These are phyloP conservation scores for Syncephalastrum monosporum DNA, from an alignment of 371 early-diverging fungal species.

Conservation along the genomic window DNA sequence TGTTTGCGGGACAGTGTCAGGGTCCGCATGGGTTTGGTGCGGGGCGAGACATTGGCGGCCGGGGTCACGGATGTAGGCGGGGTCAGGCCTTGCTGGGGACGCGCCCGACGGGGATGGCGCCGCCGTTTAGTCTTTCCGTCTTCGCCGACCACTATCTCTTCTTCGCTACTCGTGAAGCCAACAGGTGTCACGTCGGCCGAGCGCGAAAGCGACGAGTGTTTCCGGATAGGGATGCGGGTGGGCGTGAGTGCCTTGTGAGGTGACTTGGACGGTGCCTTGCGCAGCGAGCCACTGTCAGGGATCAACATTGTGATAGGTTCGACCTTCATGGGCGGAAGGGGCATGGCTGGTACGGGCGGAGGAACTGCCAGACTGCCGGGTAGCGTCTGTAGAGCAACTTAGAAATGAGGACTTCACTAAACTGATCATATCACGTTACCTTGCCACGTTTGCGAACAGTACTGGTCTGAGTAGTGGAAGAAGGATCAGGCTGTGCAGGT, in stretches of 20 bases:
- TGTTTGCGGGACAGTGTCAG: not conserved
- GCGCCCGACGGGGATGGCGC: slow-evolving; percentile 7
- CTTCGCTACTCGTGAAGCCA: slow-evolving; percentile 15
- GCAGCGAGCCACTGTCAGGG: slow-evolving; percentile 8
- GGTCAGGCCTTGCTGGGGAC: slow-evolving; percentile 5
- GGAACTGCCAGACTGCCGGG: slow-evolving; percentile 41
- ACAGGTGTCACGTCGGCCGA: too few relatives aligned
- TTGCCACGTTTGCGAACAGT: slow-evolving; percentile 14
- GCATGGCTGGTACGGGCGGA: slow-evolving; percentile 33
- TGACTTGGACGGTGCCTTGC: slow-evolving; percentile 12
- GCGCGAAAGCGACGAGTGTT: too few relatives aligned
- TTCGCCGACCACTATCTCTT: slow-evolving; percentile 11
- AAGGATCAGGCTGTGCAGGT: slow-evolving; percentile 2
- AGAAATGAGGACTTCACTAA: not conserved
- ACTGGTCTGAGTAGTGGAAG: not conserved
- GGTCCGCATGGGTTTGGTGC: not conserved
- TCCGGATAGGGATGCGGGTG: slow-evolving; percentile 18
- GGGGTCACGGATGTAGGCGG: slow-evolving; percentile 4
- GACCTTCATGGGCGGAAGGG: slow-evolving; percentile 50
- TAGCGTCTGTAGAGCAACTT: slow-evolving; percentile 27
- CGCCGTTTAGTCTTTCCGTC: slow-evolving; percentile 8
- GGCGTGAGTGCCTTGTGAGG: slow-evolving; percentile 22
- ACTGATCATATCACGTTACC: slow-evolving; percentile 10
- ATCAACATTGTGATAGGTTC: slow-evolving; percentile 34
- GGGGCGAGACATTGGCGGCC: not conserved